These are phyloP conservation scores for Geoglossum glabrum DNA, from an alignment of 495 filamentous ascomycete genomes.

Conservation along the genomic window DNA sequence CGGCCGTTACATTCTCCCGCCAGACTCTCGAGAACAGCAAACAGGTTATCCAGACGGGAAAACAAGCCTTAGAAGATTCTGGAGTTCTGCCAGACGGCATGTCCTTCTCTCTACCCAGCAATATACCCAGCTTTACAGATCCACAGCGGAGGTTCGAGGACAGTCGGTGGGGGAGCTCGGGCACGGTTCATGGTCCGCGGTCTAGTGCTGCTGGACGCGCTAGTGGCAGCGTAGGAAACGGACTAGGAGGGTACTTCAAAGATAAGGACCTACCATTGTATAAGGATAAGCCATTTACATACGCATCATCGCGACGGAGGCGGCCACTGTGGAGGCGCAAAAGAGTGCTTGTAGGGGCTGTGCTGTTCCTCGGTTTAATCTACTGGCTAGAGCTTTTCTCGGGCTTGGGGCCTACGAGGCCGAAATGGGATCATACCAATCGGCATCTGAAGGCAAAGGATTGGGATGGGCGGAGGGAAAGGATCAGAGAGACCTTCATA, in stretches of 20 bases:
- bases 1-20: neutral
- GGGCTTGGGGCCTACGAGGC: slow-evolving; percentile 14
- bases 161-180: slow-evolving; percentile 20
- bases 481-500: slow-evolving; percentile 76
- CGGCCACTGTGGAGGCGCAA: slow-evolving; percentile 25
- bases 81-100: slow-evolving; percentile 22
- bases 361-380: slow-evolving; percentile 29
- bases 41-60: neutral
- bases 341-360: slow-evolving; percentile 25
- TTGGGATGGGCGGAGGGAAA: slow-evolving; percentile 60
- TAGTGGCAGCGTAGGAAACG: slow-evolving; percentile 21
- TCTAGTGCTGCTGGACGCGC: slow-evolving; percentile 13
- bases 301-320: slow-evolving; percentile 31
- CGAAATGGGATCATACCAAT: slow-evolving; percentile 2
- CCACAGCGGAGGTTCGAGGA: slow-evolving; percentile 49
- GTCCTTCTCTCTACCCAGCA: slow-evolving; percentile 45
- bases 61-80: neutral
- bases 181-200: slow-evolving; percentile 27
- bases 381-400: slow-evolving; percentile 39
- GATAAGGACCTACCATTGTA: slow-evolving; percentile 71
- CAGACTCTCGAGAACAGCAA: slow-evolving; percentile 3
- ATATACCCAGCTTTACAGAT: slow-evolving; percentile 51
- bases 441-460: slow-evolving; percentile 29
- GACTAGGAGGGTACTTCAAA: slow-evolving; percentile 32
- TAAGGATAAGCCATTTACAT: slow-evolving; percentile 89